Conservation (phyloP, 2,329 filamentous ascomycete species). For the Botrytis aclada region DNA sequence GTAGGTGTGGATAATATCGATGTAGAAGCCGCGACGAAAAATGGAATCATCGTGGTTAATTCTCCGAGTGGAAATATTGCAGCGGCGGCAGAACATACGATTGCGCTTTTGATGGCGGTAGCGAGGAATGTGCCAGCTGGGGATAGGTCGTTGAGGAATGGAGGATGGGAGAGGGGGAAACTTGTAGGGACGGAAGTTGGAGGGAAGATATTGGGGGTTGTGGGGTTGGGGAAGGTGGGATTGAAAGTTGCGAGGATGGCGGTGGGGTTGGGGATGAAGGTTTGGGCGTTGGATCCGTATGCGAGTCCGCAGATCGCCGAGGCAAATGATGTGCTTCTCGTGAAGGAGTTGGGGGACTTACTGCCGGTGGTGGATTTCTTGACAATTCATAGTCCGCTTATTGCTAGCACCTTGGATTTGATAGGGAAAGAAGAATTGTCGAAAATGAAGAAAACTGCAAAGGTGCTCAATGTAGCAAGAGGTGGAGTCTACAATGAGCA, state of each 20-base stretch:
- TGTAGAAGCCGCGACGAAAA: slow-evolving; percentile 66
- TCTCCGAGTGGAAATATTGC: slow-evolving; percentile 76
- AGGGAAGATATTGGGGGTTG: slow-evolving; percentile 71
- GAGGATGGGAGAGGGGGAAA: slow-evolving; percentile 71
- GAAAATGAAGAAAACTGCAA: slow-evolving; percentile 69
- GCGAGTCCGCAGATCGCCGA: slow-evolving; percentile 69
- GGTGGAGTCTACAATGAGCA: slow-evolving; percentile 78
- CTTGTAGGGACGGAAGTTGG: slow-evolving; percentile 77
- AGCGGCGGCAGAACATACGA: slow-evolving; percentile 75
- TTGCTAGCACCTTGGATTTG: slow-evolving; percentile 73
- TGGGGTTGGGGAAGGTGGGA: slow-evolving; percentile 81
- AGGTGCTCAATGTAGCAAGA: slow-evolving; percentile 75
- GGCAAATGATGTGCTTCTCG: slow-evolving; percentile 62
- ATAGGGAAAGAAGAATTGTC: slow-evolving; percentile 64
- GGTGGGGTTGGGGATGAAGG: slow-evolving; percentile 72
- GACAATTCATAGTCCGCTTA: slow-evolving; percentile 76
- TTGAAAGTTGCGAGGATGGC: slow-evolving; percentile 78
- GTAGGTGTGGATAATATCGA: slow-evolving; percentile 84
- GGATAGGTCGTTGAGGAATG: slow-evolving; percentile 65
- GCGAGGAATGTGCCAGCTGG: slow-evolving; percentile 72
- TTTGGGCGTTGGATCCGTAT: slow-evolving; percentile 74
- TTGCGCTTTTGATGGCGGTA: slow-evolving; percentile 70
- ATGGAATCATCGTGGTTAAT: slow-evolving; percentile 78
- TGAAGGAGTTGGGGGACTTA: slow-evolving; percentile 56
- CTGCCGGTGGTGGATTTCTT: slow-evolving; percentile 70